Percentiles rank a stretch among this genome's conserved stretches.
These are phyloP conservation scores for Austropuccinia psidii DNA, from an alignment of 1,284 basidiomycete species.

Conservation along the genomic window DNA sequence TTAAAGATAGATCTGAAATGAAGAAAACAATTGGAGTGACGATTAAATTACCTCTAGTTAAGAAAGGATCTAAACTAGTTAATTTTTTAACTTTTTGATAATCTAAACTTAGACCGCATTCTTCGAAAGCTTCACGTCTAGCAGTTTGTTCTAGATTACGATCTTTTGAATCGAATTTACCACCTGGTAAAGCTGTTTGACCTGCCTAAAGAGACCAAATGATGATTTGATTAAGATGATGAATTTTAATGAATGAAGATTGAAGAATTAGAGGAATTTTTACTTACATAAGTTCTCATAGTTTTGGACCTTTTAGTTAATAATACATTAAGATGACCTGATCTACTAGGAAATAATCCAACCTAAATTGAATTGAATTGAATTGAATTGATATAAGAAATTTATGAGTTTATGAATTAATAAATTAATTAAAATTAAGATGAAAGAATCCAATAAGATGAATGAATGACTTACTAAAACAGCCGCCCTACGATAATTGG, in stretches of 20 bases:
- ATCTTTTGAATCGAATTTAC: conserved; percentile 17
- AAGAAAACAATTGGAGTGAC: conserved; percentile 31
- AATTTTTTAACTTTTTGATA: conserved; percentile 18
- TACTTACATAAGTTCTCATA: conserved; percentile 21
- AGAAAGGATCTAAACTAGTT: conserved; percentile 2
- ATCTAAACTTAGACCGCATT: conserved; percentile 13
- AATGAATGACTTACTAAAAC: neutral
- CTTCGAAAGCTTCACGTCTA: conserved; percentile 25
- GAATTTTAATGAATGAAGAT: neutral
- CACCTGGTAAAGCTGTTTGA: conserved; percentile 26
- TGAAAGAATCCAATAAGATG: neutral
- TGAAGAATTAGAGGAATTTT: neutral
- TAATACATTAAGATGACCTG: conserved; percentile 23
- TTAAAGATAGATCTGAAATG: conserved; percentile 25
- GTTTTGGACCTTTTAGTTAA: conserved; percentile 11
- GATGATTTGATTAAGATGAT: neutral
- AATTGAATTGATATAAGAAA: neutral
- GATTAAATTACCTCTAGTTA: conserved; percentile 22
- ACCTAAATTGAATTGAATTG: neutral
- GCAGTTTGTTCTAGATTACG: conserved; percentile 6
- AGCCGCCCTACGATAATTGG: conserved; percentile 10
- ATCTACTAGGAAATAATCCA: conserved; percentile 17
- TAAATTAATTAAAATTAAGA: neutral
- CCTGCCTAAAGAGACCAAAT: too few species aligned
- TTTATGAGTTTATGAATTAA: too few species aligned